Conservation (phyloP, 1,284 basidiomycete species). For the Ceratobasidium sp. region DNA sequence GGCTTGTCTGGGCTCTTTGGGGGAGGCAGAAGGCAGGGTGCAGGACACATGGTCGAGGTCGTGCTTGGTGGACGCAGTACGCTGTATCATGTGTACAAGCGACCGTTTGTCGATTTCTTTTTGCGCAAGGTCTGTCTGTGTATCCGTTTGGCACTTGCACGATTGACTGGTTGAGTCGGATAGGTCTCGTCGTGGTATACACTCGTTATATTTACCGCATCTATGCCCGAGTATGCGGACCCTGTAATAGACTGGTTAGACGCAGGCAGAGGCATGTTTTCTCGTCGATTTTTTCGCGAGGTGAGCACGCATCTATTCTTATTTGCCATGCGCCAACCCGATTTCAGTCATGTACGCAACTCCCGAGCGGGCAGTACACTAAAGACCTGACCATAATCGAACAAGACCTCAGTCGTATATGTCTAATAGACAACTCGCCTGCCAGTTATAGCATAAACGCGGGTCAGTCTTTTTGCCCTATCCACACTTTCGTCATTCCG, state of each 20-base stretch:
- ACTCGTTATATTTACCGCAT: conserved; percentile 97
- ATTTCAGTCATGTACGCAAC: conserved; percentile 83
- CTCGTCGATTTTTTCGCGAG: conserved; percentile 89
- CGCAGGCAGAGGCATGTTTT: conserved; percentile 89
- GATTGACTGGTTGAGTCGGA: neutral
- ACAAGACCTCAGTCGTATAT: conserved; percentile 86
- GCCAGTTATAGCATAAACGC: conserved; percentile 92
- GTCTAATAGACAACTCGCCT: conserved; percentile 96
- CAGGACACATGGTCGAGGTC: conserved; percentile 95
- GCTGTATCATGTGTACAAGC: conserved; percentile 97
- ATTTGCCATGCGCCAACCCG: neutral
- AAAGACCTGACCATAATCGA: conserved; percentile 93
- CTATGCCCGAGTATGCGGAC: conserved; percentile 99
- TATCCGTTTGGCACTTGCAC: neutral
- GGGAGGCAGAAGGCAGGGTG: conserved; percentile 63
- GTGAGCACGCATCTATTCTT: conserved; percentile 55
- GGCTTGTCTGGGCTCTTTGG: conserved; percentile 51
- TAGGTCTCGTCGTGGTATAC: conserved; percentile 99
- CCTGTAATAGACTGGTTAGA: conserved; percentile 99
- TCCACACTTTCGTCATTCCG: neutral
- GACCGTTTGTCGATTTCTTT: conserved; percentile 96
- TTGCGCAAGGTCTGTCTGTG: conserved; percentile 78
- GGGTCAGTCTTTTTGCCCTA: conserved; percentile 62
- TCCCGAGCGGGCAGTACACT: conserved; percentile 91
- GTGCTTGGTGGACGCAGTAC: conserved; percentile 88